Evolutionary conservation across 2,329 filamentous ascomycete genomes (phyloP).

Genomic region (Cladophialophora chaetospira): DNA sequence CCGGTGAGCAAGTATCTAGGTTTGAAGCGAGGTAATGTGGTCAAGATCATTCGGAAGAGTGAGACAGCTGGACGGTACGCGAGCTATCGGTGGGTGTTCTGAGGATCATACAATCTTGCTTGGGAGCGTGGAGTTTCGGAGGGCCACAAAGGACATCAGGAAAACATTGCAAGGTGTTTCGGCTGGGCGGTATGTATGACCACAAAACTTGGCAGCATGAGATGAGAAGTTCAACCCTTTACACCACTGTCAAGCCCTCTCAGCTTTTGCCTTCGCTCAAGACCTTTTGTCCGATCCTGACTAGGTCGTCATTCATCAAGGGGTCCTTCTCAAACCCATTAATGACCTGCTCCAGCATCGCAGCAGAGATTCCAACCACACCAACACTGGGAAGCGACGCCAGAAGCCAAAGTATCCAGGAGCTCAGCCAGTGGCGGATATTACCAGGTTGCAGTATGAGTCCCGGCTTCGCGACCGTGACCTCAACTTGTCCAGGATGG

Average conservation of each 20-base stretch:
- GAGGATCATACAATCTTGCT: conserved; percentile 10
- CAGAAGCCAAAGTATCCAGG: conserved; percentile 31
- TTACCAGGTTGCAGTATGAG: conserved; percentile 42
- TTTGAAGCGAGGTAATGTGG: conserved; percentile 86
- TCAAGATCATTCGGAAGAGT: conserved; percentile 95
- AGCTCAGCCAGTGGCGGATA: conserved; percentile 26
- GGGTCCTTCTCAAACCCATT: conserved; percentile 53
- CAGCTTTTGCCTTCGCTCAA: conserved; percentile 3
- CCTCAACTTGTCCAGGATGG: conserved; percentile 43
- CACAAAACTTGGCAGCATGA: background rate
- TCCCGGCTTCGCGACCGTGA: conserved; percentile 47
- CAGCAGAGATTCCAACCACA: conserved; percentile 43
- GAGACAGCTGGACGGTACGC: conserved; percentile 97
- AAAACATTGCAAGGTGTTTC: conserved; percentile 2
- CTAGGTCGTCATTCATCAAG: conserved; percentile 48
- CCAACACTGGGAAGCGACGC: conserved; percentile 29
- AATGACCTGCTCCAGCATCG: conserved; percentile 49
- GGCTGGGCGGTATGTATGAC: background rate
- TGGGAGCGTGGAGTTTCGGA: conserved; percentile 10
- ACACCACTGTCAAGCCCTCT: no score
- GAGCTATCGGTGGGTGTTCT: conserved; percentile 76
- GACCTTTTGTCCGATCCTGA: conserved; percentile 40
- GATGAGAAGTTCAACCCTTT: no score
- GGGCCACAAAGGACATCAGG: background rate
- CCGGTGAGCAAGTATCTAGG: conserved; percentile 92